Percentiles rank a stretch among this genome's conserved stretches.
Evolutionary conservation across 2,329 filamentous ascomycete genomes (phyloP).

Genomic region (Neonectria punicea): DNA sequence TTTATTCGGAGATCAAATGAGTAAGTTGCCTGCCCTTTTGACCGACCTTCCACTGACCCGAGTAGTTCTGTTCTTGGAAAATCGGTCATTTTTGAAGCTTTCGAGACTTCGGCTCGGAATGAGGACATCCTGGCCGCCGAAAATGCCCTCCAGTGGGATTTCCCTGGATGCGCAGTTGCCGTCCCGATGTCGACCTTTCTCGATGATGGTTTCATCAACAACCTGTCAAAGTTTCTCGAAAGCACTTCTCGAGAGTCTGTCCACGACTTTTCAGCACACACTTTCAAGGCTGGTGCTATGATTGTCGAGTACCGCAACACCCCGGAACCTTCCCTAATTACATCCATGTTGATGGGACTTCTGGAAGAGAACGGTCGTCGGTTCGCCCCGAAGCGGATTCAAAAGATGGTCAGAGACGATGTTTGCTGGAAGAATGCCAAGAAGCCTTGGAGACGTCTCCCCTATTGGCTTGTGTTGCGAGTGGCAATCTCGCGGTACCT

Average conservation of each 20-base stretch:
- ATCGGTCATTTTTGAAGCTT: slow-evolving; percentile 61
- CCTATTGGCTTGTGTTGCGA: slow-evolving; percentile 71
- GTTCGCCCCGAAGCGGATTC: slow-evolving; percentile 51
- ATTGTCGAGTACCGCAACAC: slow-evolving; percentile 69
- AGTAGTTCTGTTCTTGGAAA: slow-evolving; percentile 37
- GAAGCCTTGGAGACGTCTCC: slow-evolving; percentile 71
- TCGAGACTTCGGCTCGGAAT: slow-evolving; percentile 67
- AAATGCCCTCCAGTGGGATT: slow-evolving; percentile 66
- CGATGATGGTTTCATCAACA: slow-evolving; percentile 37
- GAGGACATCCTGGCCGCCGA: slow-evolving; percentile 62
- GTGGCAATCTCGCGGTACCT: slow-evolving; percentile 67
- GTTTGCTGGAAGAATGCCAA: slow-evolving; percentile 61
- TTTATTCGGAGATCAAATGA: slow-evolving; percentile 42
- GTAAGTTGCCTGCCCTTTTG: slow-evolving; percentile 31
- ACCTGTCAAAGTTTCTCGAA: slow-evolving; percentile 64
- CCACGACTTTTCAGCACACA: slow-evolving; percentile 62
- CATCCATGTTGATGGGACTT: slow-evolving; percentile 68
- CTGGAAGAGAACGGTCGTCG: slow-evolving; percentile 65
- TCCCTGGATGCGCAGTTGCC: slow-evolving; percentile 64
- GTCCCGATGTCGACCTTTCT: slow-evolving; percentile 51
- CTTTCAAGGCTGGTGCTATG: slow-evolving; percentile 61
- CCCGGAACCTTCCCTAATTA: slow-evolving; percentile 66
- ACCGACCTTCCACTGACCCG: not conserved
- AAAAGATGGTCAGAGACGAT: slow-evolving; percentile 71
- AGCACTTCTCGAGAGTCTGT: slow-evolving; percentile 65